Base-by-base conservation (phyloP, 2,329 filamentous ascomycete genomes). In the Microdochium trichocladiopsis region DNA sequence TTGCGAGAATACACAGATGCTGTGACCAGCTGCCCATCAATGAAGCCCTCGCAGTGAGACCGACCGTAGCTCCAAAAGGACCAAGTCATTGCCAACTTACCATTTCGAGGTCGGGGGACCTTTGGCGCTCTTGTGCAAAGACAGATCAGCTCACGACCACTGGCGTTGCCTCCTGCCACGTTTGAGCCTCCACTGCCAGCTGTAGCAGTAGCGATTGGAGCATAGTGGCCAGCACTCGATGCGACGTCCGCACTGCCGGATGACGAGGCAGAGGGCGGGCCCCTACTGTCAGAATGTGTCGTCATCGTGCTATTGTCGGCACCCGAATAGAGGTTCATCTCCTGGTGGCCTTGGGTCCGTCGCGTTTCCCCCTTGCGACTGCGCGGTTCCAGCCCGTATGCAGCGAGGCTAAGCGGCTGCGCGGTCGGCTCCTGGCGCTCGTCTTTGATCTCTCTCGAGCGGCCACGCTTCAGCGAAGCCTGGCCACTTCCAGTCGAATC, bases 41-140 rank as follows among this genome's bases (percentile, higher is more conserved):
- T 18, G 2, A 36, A 41, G 16, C 21, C 22, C 21, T 9, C 9
- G 50, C 36, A 47, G 22, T 18, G 45, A 14, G 28, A 14, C 10
- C 12, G 22, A 21, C 14, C 21, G 14, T 8, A 23, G 11, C 50
- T 1, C 41, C 23, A 48, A 49, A 2, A 33, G 21, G 49, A 22
- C 21, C 23, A 41, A 49, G 36, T 16, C 47, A 5, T 28, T 2
- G 18, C 59, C 18, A 18, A 71, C 79, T 69, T 69, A 83, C 80
- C 79, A 61, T 83, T 83, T 48, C 79, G 71, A 51, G 80, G 80
- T 52, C 80, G 71, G 2, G 79, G 80, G 48, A 83, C 76, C 61
- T 82, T 83, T 4, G 78, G 78, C 18, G 74, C 72, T 47, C 77
- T 77, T 12, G 77, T 74, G 60, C 80, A 83, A 55, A 82, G 70